Percentiles rank a stretch among this genome's conserved stretches.
Conservation (phyloP, 371 early-diverging fungal species). For the Mucor irregularis region DNA sequence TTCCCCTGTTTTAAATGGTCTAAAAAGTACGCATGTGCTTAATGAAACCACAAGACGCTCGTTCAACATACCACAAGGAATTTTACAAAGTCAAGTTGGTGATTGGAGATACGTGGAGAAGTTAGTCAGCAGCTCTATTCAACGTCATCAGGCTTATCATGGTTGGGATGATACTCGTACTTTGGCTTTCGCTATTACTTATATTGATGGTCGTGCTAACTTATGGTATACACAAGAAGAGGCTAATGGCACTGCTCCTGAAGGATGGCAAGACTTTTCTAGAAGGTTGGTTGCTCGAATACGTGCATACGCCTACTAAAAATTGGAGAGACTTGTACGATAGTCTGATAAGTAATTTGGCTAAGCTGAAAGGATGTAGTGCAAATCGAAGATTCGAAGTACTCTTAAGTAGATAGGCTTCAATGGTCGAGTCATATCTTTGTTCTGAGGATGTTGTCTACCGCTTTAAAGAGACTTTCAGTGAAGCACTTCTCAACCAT, state of each 20-base stretch:
- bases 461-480: constrained; percentile 2
- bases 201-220: constrained; percentile 4
- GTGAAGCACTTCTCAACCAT: not conserved
- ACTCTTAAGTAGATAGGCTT: not conserved
- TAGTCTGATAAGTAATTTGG: not conserved
- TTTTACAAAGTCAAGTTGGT: not conserved
- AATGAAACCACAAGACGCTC: not conserved
- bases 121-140: not conserved
- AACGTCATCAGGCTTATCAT: no score
- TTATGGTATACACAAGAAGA: no score
- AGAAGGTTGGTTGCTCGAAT: no score
- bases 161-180: no score
- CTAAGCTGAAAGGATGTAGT: not conserved
- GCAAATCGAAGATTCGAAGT: not conserved
- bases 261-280: no score
- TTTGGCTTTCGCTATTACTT: not conserved
- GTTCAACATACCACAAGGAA: not conserved
- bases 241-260: no score
- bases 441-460: not conserved
- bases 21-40: not conserved
- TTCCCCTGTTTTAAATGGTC: not conserved
- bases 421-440: not conserved
- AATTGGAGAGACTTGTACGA: not conserved
- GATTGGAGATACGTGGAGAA: not conserved
- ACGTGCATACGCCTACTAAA: not conserved